These are phyloP conservation scores for Taiwanofungus camphoratus DNA, from an alignment of 1,284 basidiomycete genomes.

Conservation along the genomic window DNA sequence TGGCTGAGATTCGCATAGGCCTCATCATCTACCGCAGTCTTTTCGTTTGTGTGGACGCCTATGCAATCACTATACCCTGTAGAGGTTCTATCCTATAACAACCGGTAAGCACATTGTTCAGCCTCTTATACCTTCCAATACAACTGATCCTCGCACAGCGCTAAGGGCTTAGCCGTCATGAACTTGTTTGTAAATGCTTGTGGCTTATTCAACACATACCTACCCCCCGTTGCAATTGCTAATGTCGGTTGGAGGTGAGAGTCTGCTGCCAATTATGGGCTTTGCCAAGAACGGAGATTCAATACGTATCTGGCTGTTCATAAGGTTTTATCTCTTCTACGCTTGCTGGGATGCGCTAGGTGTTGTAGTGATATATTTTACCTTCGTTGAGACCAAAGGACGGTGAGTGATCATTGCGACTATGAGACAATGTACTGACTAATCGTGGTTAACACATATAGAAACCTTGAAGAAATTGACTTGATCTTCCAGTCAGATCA, in stretches of 20 bases:
- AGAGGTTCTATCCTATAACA: conserved; percentile 20
- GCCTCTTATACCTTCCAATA: not conserved
- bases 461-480: conserved; percentile 20
- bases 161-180: conserved; percentile 20
- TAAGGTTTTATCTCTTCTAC: conserved; percentile 19
- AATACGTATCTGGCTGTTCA: not conserved
- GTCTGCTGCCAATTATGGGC: not conserved
- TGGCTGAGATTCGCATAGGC: not conserved
- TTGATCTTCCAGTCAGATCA: conserved; percentile 17
- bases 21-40: conserved; percentile 7
- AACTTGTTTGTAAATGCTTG: conserved; percentile 20
- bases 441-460: not conserved
- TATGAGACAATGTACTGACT: not conserved
- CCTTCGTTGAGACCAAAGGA: conserved; percentile 22
- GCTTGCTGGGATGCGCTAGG: conserved; percentile 19
- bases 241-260: conserved; percentile 17
- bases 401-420: conserved; percentile 3
- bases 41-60: conserved; percentile 22
- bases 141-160: conserved; percentile 5
- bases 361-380: conserved; percentile 20
- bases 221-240: conserved; percentile 18
- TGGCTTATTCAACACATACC: conserved; percentile 21
- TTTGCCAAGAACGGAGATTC: too few relatives aligned
- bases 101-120: conserved; percentile 6
- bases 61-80: conserved; percentile 21